A percentile compares a stretch with the other conserved stretches of the same genome.
phyloP scores from a whole-genome alignment of 2,329 filamentous ascomycete genomes.

The Paecilomyces dactylethromorphus region DNA sequence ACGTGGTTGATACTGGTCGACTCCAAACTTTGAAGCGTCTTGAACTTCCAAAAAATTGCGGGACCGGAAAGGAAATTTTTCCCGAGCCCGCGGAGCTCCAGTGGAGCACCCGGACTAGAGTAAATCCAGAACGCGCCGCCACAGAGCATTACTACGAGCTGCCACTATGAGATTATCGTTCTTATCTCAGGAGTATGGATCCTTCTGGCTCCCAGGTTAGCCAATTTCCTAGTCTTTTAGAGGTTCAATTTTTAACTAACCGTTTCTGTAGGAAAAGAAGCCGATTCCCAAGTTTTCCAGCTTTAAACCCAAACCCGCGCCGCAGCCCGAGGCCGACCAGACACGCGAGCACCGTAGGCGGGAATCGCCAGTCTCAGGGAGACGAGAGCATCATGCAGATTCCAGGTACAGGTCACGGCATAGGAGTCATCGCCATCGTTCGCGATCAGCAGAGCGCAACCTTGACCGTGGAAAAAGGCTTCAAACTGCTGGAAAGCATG shows the following conservation, averaged over 20 bases:
- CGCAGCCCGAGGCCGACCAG: conserved; percentile 15
- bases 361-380: conserved; percentile 5
- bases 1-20: background rate
- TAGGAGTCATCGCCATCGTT: conserved; percentile 16
- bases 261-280: conserved; percentile 24
- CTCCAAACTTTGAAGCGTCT: background rate
- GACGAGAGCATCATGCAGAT: conserved; percentile 13
- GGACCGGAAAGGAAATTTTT: conserved; percentile 18
- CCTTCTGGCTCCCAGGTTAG: conserved; percentile 27
- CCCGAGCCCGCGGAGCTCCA: conserved; percentile 9
- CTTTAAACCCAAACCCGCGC: conserved; percentile 52
- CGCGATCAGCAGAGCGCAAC: conserved; percentile 14
- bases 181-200: conserved; percentile 27
- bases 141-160: background rate
- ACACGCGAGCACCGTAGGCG: conserved; percentile 12
- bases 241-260: background rate
- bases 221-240: conserved; percentile 3
- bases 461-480: conserved; percentile 9
- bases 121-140: conserved; percentile 11
- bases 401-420: conserved; percentile 16
- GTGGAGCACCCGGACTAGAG: conserved; percentile 4
- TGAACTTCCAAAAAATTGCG: conserved; percentile 14
- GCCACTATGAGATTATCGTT: background rate
- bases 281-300: conserved; percentile 66
- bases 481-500: conserved; percentile 7